These are phyloP conservation scores for Mycena sanguinolenta DNA, from an alignment of 768 basidiomycete genomes.

Conservation along the genomic window DNA sequence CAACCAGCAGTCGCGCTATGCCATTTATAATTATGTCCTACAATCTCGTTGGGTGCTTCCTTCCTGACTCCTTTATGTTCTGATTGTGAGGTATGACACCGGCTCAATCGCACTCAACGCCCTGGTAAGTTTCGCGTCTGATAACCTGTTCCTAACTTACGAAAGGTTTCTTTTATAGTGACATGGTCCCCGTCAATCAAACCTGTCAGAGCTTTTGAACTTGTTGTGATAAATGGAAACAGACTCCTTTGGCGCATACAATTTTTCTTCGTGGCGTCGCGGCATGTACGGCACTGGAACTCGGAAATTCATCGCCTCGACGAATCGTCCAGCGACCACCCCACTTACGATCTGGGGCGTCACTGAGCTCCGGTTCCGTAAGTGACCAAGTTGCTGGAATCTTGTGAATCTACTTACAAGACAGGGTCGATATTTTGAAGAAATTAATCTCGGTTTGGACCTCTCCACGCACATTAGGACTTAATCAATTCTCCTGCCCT, in stretches of 20 bases:
- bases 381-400: slow-evolving; percentile 7
- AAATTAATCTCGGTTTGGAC: slow-evolving; percentile 30
- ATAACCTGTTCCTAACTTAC: slow-evolving; percentile 34
- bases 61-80: slow-evolving; percentile 26
- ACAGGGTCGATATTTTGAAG: slow-evolving; percentile 8
- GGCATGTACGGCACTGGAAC: not conserved
- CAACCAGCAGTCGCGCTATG: slow-evolving; percentile 1
- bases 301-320: slow-evolving; percentile 1
- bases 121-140: slow-evolving; percentile 17
- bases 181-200: slow-evolving; percentile 12
- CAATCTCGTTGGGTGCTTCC: not conserved
- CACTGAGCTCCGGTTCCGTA: slow-evolving; percentile 18
- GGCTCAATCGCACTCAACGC: slow-evolving; percentile 10
- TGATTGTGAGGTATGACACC: slow-evolving; percentile 14
- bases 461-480: slow-evolving; percentile 11
- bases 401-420: slow-evolving; percentile 5
- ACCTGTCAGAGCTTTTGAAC: slow-evolving; percentile 20
- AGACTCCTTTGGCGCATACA: not conserved
- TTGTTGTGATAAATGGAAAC: slow-evolving; percentile 20
- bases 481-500: slow-evolving; percentile 23
- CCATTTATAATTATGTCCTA: slow-evolving; percentile 32
- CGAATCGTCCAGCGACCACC: slow-evolving; percentile 1
- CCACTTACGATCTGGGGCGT: not conserved
- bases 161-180: slow-evolving; percentile 5
- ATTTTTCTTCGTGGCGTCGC: slow-evolving; percentile 6